Percentiles rank a stretch among this genome's conserved stretches.
Evolutionary conservation across 495 filamentous ascomycete genomes (phyloP).

Genomic region (Neurospora sp.): DNA sequence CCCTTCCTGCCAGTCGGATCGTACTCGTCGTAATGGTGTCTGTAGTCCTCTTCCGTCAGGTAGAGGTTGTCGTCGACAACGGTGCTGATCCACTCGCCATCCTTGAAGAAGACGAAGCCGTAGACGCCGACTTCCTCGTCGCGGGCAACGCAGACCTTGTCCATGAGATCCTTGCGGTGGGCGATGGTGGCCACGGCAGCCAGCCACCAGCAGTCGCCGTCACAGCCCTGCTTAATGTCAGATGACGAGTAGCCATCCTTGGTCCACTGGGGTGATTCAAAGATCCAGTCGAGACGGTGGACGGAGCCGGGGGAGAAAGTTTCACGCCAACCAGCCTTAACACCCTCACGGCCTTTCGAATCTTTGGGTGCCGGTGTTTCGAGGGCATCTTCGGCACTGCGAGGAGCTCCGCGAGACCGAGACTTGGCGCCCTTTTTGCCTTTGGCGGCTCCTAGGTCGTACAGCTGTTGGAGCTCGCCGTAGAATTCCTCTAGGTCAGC

Average conservation of each 20-base stretch:
- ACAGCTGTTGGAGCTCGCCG: not conserved
- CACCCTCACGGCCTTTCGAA: conserved; percentile 25
- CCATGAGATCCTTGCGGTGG: conserved; percentile 56
- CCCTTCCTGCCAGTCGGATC: conserved; percentile 30
- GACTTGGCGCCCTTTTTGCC: conserved; percentile 16
- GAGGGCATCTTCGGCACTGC: conserved; percentile 1
- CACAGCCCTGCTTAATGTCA: conserved; percentile 21
- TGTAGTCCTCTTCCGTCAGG: conserved; percentile 17
- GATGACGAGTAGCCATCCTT: conserved; percentile 61
- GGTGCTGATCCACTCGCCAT: conserved; percentile 70
- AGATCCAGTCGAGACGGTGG: conserved; percentile 47
- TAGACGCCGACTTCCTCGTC: conserved; percentile 69
- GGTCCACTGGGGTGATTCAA: conserved; percentile 63
- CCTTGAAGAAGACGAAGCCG: conserved; percentile 73
- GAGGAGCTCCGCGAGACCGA: conserved; percentile 3
- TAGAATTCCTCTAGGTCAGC: not conserved
- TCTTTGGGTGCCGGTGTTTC: conserved; percentile 9
- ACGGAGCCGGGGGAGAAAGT: conserved; percentile 12
- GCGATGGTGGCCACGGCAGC: conserved; percentile 62
- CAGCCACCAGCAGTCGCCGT: conserved; percentile 72
- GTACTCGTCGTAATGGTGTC: conserved; percentile 14
- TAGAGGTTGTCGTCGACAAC: conserved; percentile 49
- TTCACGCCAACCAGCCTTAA: conserved; percentile 3
- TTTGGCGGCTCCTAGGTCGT: not conserved
- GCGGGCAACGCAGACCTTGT: conserved; percentile 57